Conservation (phyloP, 2,329 filamentous ascomycete genomes). For the Endoconidiophora polonica region DNA sequence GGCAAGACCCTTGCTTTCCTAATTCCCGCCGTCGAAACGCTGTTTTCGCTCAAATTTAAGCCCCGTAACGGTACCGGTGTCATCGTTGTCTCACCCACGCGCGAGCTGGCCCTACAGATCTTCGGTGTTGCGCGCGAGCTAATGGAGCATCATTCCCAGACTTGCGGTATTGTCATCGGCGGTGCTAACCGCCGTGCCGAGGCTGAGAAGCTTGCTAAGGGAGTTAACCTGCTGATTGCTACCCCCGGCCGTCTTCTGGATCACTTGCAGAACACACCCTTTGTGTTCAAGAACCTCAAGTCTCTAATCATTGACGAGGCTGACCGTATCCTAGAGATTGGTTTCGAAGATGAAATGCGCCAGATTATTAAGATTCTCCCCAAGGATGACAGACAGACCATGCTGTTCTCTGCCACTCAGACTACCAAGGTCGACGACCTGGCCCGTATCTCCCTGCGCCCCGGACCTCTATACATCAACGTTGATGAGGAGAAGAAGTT, state of each 20-base stretch:
- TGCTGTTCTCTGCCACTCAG: slow-evolving; percentile 97
- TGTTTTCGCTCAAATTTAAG: slow-evolving; percentile 81
- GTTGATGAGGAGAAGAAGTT: slow-evolving; percentile 81
- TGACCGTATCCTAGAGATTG: slow-evolving; percentile 88
- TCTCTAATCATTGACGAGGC: slow-evolving; percentile 92
- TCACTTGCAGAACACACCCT: slow-evolving; percentile 84
- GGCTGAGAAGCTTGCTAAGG: slow-evolving; percentile 84
- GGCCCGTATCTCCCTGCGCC: slow-evolving; percentile 78
- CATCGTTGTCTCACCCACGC: slow-evolving; percentile 80
- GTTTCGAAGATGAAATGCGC: slow-evolving; percentile 97
- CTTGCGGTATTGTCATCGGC: slow-evolving; percentile 89
- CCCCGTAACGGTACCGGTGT: slow-evolving; percentile 86
- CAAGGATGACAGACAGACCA: slow-evolving; percentile 74
- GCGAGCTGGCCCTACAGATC: slow-evolving; percentile 88
- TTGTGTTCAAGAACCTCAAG: slow-evolving; percentile 83
- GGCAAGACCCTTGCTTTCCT: slow-evolving; percentile 93
- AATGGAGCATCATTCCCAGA: slow-evolving; percentile 84
- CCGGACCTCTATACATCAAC: slow-evolving; percentile 90
- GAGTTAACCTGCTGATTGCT: slow-evolving; percentile 85
- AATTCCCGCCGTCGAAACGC: slow-evolving; percentile 86
- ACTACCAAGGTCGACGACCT: slow-evolving; percentile 98
- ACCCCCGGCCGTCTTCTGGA: slow-evolving; percentile 87
- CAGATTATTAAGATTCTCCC: slow-evolving; percentile 91
- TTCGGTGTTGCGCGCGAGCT: slow-evolving; percentile 89
- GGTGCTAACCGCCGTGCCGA: slow-evolving; percentile 83